Evolutionary conservation across 2,329 filamentous ascomycete genomes (phyloP), one percentile per base, ranked within the genome.

Genomic region (Malbranchea cinnamomea): DNA sequence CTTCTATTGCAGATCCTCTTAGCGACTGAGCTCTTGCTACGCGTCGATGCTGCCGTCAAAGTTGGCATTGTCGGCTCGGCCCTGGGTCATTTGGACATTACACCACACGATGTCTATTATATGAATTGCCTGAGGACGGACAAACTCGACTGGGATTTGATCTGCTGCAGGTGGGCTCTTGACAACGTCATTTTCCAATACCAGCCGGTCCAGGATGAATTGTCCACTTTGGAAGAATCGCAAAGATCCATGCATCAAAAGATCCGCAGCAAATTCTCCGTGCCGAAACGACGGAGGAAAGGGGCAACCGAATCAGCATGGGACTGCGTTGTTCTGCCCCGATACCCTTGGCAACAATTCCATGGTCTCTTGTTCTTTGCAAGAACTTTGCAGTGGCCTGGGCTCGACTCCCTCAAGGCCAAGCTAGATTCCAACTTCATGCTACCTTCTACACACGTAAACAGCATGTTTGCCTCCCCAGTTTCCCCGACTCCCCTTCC

Each of bases 61-160:
- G 35, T 53, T 6, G 55, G 47, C 8, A 51, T 67, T 17, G 43
- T 62, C 15, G 48, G 53, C 12, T 46, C 50, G 23, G 47, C 54
- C 1, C 46, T 50, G 5, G 48, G 53, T n/a, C n/a, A n/a, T n/a
- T 44, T 60, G 14, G 42, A 48, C 19, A 46, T 67, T 23, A 59
- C 54, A 2, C 41, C 48, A 2, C 46, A 55, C 14, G 61, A 67
- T 28, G 49, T 65, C 9, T 45, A 54, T 12, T 50, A 56, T 5
- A 63, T 67, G 30, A 54, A 60, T 26, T 52, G 52, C 13, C 42
- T 63, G 24, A 59, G 62, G 32, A 62, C 56, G n/a, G 49, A 53
- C 4, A 70, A 71, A 40, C 52, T 65, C 4, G 59, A 68, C 30
- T 71, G 67, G 67, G 66, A 70, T 45, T 46, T 72, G 14, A 53